Evolutionary conservation across 306 rosid species (phyloP), one percentile per base, ranked within the genome.

Genomic region (Dryas drummondii): DNA sequence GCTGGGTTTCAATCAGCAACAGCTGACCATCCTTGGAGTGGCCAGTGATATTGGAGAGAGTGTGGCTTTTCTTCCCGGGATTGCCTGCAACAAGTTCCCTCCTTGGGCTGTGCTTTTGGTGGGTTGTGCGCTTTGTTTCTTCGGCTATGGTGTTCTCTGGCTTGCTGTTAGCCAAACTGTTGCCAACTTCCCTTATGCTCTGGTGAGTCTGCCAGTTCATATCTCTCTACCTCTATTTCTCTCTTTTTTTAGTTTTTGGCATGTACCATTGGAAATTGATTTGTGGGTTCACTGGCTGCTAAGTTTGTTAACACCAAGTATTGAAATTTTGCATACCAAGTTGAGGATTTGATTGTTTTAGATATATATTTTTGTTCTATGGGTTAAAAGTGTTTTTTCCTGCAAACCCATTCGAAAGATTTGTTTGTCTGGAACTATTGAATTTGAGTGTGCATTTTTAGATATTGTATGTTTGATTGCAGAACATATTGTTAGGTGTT

Each of bases 31-130:
- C 1, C 88, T 93, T 5, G 97, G 98, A 41, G 92, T 93, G 58
- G 97, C 98, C 60, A 85, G 76, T 83, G 98, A 91, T 78, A 72
- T 88, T 41, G 98, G 97, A 12, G 98, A 91, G 77, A 89, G 56
- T 32, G 63, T 91, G 22, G 77, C 88, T 19, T 40, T 93, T 56
- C 87, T 89, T 51, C 93, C 98, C 61, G 96, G 97, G 22, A 68
- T 89, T 71, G 91, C 91, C 65, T 88, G 89, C 83, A 93, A 93
- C 70, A 89, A 80, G 73, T 83, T 93, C 79, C 96, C 97, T 51
- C 96, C 98, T 62, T 91, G 98, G 98, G 79, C 91, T 45, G 58
- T 91, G 49, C 87, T 93, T 80, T 79, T 93, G 52, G 68, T 88
- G 61, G 97, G 98, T 68, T 16, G 88, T 9, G 61, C 66, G 54